Evolutionary conservation across 2,329 filamentous ascomycete species (phyloP), one percentile per base, ranked within the genome.

Genomic region (Fusarium albidum): DNA sequence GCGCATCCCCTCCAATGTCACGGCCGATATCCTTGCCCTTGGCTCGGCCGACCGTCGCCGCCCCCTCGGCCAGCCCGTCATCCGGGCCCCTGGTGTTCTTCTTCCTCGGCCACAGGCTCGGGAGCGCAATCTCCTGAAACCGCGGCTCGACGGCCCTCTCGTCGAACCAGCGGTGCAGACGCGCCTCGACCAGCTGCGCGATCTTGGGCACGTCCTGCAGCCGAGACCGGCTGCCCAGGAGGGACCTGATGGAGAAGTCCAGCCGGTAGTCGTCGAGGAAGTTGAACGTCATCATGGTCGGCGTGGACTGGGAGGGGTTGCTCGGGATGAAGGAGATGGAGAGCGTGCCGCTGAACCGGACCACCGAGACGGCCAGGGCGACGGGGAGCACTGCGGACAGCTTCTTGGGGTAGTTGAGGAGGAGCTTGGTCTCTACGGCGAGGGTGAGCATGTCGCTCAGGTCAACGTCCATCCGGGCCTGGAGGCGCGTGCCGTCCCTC

Each of bases 381-480:
- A 99, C 93, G 3, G 95, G 95, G 1, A 99, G 80, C 8, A 97
- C 89, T 1, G 95, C 95, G 6, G 92, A 91, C 47, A 92, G 80
- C 8, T 91, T 91, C 70, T 93, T 96, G 0, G 95, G 95, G 71
- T 96, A 99, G 74, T 99, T 99, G 49, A 99, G 82, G 40, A 96
- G 82, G 57, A 99, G 79, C 66, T 95, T 96, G 4, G 95, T 99
- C 77, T 99, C 95, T 21, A 99, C 82, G 1, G 92, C 95, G 47
- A 99, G 79, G 0, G 95, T 99, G 54, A 99, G 91, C 74, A 96
- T 93, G 74, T 99, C 95, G 73, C 90, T 95, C 52, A 99, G 77
- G 72, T 99, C 95, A 29, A 99, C 93, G 73, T 99, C 95, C 91
- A 99, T 96, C 53, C 93, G 81, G 1, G 95, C 95, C 73, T 99